Base-by-base conservation (phyloP, 352 stramenopile species). In the Globisporangium heterothallicum region DNA sequence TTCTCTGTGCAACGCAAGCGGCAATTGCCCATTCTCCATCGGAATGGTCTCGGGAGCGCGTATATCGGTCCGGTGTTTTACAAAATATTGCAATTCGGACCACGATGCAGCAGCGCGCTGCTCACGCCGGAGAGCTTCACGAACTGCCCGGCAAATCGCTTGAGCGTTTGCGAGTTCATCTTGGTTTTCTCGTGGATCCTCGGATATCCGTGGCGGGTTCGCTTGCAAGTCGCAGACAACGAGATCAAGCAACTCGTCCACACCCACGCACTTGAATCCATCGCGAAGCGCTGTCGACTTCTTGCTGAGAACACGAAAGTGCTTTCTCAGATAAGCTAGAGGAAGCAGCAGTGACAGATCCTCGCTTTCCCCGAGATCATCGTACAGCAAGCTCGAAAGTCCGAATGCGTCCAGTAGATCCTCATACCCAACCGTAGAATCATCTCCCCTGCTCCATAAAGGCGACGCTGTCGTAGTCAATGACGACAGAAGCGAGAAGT, bases 31-130 rank as follows among this genome's bases (percentile, higher is more conserved):
- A 14, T 19, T 27, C 4, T 27, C 29, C 16, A 6, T 14, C 7
- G 29, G n/a, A 25, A 50, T 26, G 7, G 40, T 18, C 27, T 50
- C 27, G 27, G 44, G 44, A n/a, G 26, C 29, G 14, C 18, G 14
- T 12, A 38, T 27, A 27, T 41, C 6, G 21, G 44, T 25, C 7
- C 25, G 18, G n/a, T 50, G 22, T n/a, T 19, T 27, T 29, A 21
- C 36, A 10, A 50, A 16, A 22, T 50, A 50, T 27, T 50, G 44
- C 2, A 50, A 30, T 27, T 50, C 44, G 8, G 44, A 27, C 44
- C 44, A 50, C 25, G 44, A 40, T 10, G 40, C 27, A 2, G 27
- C 27, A 19, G 24, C 21, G n/a, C 10, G 19, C 4, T 13, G 19
- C 5, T 18, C 44, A 26, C 44, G 44, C n/a, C 34, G n/a, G 12